Evolutionary conservation across 2,329 filamentous ascomycete genomes (phyloP).

Genomic region (Fusarium sp.): DNA sequence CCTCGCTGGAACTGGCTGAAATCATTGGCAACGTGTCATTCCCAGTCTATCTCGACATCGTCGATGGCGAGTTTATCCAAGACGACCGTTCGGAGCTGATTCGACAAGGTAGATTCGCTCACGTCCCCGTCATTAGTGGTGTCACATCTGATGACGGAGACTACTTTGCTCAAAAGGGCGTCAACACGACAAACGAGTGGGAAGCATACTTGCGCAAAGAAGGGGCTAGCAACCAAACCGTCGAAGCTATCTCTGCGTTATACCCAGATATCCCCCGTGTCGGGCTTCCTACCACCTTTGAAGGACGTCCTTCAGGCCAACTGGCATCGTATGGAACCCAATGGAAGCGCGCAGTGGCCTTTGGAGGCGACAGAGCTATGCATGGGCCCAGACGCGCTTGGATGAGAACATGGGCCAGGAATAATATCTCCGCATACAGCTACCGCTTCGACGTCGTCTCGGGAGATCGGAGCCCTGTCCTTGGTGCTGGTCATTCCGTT

Average conservation of each 20-base stretch:
- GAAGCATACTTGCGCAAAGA: constrained; percentile 16
- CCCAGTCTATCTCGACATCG: constrained; percentile 25
- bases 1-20: constrained; percentile 17
- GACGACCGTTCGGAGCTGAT: constrained; percentile 19
- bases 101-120: constrained; percentile 18
- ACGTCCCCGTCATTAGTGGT: constrained; percentile 14
- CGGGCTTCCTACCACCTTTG: constrained; percentile 10
- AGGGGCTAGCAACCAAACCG: constrained; percentile 7
- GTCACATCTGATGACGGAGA: constrained; percentile 18
- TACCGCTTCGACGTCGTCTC: constrained; percentile 30
- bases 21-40: constrained; percentile 19
- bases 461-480: constrained; percentile 10
- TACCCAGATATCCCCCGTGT: constrained; percentile 25
- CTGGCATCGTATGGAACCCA: constrained; percentile 18
- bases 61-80: constrained; percentile 23
- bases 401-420: constrained; percentile 15
- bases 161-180: constrained; percentile 18
- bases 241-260: constrained; percentile 11
- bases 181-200: constrained; percentile 27
- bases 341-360: constrained; percentile 27
- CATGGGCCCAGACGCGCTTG: constrained; percentile 23
- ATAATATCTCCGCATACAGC: constrained; percentile 14
- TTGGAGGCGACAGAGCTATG: constrained; percentile 28
- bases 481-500: constrained; percentile 22
- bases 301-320: constrained; percentile 3